Base-by-base conservation (phyloP, 257 asterid species). In the Solanum etuberosum region DNA sequence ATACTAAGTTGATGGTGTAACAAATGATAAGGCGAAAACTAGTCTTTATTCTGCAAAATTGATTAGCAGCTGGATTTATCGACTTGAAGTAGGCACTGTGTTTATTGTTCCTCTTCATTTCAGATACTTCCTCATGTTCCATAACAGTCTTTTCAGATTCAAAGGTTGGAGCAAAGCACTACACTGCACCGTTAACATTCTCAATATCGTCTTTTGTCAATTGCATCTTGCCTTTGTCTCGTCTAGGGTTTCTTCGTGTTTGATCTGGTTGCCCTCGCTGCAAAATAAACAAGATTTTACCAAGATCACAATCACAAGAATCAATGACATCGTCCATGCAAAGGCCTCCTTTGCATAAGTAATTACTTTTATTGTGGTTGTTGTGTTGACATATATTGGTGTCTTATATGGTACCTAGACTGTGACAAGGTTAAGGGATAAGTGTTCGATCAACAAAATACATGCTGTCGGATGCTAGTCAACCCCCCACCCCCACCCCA, bases 211-310 rank as follows among this genome's bases (percentile, higher is more conserved):
- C 94, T 85, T 95, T 94, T 4, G 89, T 86, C 71, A 97, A 88
- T 59, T 92, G 92, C 98, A 93, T 94, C 90, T 95, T 97, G 42
- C 98, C 99, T 88, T 90, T 93, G 86, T 92, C 97, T 27, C 95
- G 92, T 85, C 85, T 91, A 35, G 81, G 83, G 34, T 77, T 91
- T 8, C 32, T 89, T 84, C 89, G 90, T 86, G 73, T 83, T 87
- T 93, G 91, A 51, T 89, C 97, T 0, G 96, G 96, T 70, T 92
- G 91, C 61, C 98, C 99, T 86, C 93, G 91, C 98, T 96, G 89
- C 91, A 90, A 70, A 83, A 37, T 31, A 40, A 86, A 27, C n/a
- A 7, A 67, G 35, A 16, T 63, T 32, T 37, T 32, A 51, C 89
- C 16, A 77, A 42, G 71, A 31, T 80, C 63, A 25, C 32, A 23